Evolutionary conservation across 75 land plant species (phyloP).

Genomic region (Picea glauca): DNA sequence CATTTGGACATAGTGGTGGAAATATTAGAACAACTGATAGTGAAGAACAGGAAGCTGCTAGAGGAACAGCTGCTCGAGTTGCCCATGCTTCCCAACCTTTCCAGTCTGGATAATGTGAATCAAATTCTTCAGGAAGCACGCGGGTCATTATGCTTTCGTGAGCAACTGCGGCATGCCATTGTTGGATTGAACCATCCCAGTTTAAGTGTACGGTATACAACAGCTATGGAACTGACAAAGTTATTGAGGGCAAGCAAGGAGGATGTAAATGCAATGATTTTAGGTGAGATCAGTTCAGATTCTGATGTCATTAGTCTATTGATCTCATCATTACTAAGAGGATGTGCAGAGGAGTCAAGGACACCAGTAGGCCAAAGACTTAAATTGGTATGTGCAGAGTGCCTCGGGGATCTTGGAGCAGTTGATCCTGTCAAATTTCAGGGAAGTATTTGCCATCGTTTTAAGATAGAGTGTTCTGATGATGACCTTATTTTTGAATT

Average conservation of each 20-base stretch:
- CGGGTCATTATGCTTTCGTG: conserved; percentile 66
- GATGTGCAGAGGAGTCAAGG: conserved; percentile 97
- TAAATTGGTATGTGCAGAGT: conserved; percentile 91
- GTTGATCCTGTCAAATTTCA: conserved; percentile 93
- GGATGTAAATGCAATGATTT: conserved; percentile 61
- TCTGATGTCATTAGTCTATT: conserved; percentile 68
- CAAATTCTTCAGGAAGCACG: conserved; percentile 74
- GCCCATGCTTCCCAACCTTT: conserved; percentile 80
- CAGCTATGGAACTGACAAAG: conserved; percentile 84
- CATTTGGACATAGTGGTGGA: conserved; percentile 58
- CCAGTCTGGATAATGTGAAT: conserved; percentile 65
- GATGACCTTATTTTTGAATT: conserved; percentile 97
- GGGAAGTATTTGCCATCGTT: conserved; percentile 54
- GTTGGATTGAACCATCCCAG: conserved; percentile 88
- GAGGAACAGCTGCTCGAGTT: conserved; percentile 77
- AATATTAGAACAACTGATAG: conserved; percentile 78
- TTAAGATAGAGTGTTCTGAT: conserved; percentile 87
- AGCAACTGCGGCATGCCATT: conserved; percentile 67
- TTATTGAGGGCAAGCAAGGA: conserved; percentile 54
- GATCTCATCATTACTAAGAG: conserved; percentile 76
- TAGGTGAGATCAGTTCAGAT: conserved; percentile 54
- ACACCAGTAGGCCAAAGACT: conserved; percentile 74
- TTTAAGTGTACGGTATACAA: conserved; percentile 86
- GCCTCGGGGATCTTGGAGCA: conserved; percentile 95
- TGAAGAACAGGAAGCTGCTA: conserved; percentile 52